Base-by-base conservation (phyloP, 2,329 filamentous ascomycete genomes). In the Furcasterigmium furcatum region DNA sequence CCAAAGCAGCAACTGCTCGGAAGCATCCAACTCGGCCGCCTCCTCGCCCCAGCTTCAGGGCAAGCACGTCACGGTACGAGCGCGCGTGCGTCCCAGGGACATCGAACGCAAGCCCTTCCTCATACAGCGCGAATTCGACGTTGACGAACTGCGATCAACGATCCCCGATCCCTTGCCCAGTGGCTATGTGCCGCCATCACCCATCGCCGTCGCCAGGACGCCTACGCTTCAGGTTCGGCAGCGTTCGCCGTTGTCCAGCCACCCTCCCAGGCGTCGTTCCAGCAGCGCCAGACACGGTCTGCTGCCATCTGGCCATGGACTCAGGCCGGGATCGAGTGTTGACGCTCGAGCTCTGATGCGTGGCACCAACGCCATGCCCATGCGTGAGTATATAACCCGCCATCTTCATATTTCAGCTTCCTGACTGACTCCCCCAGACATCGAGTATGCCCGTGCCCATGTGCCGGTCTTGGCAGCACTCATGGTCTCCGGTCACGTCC, bases 401-500 rank as follows among this genome's bases (percentile, higher is more conserved):
- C 12, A 20, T 16, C 43, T 36, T 16, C 29, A 32, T 24, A 16
- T 32, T 24, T 21, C 12, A 43, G 32, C 38, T 12, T n/a, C 13
- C 20, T 20, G 21, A 41, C 16, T 35, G 38, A 38, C 43, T 34
- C 43, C n/a, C n/a, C 45, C 27, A 80, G 76, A 77, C 50, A 63
- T 73, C 3, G 65, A 68, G 47, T 73, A 77, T 48, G 72, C 72
- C 5, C 62, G 71, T 3, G 65, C 70, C 13, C 66, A 67, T 47
- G 65, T 83, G 4, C 81, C 80, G 2, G 70, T 78, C 0, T 61
- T 84, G 6, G 77, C 73, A 1, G 69, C 74, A 2, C 61, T 84
- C 39, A 73, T 85, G 52, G 64, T 76, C 27, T 81, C 77, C 0
- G 71, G 74, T 5, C 67, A 76, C 52, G 67, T 83, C 19, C 61